These are phyloP conservation scores for Neurospora tetraspora DNA, from an alignment of 495 filamentous ascomycete species.

Conservation along the genomic window DNA sequence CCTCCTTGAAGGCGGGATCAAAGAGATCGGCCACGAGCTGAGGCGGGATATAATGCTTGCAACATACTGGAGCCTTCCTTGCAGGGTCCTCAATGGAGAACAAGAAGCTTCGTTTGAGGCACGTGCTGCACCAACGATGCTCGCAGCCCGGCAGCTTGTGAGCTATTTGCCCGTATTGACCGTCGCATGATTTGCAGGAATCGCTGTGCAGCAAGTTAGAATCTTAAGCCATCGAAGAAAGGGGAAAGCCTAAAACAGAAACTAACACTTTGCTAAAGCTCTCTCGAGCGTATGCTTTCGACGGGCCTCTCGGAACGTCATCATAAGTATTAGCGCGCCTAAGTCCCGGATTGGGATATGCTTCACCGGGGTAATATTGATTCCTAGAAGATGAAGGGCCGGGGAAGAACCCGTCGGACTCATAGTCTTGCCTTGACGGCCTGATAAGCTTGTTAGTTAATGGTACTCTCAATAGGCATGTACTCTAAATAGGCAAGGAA, in stretches of 20 bases:
- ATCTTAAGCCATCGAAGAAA: neutral
- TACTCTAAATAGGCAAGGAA: neutral
- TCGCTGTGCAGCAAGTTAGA: neutral
- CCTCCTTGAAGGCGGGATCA: constrained; percentile 57
- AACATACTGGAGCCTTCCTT: constrained; percentile 75
- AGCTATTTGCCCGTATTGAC: neutral
- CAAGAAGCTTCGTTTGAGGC: constrained; percentile 61
- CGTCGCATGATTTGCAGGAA: neutral
- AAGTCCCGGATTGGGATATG: neutral
- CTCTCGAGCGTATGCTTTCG: neutral
- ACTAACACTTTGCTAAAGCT: neutral
- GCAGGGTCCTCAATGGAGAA: constrained; percentile 63
- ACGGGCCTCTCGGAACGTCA: neutral
- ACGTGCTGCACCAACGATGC: constrained; percentile 69
- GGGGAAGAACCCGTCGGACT: constrained; percentile 23
- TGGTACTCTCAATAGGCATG: neutral
- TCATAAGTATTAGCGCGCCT: neutral
- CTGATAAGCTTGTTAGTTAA: constrained; percentile 15
- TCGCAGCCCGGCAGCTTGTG: constrained; percentile 36
- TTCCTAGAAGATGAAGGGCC: constrained; percentile 10
- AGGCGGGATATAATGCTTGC: constrained; percentile 60
- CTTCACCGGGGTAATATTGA: neutral
- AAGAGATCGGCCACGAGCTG: constrained; percentile 68
- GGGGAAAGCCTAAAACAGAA: neutral
- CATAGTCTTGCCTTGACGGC: constrained; percentile 26